Evolutionary conservation across 768 basidiomycete species (phyloP).

Genomic region (Termitomyces sp.): DNA sequence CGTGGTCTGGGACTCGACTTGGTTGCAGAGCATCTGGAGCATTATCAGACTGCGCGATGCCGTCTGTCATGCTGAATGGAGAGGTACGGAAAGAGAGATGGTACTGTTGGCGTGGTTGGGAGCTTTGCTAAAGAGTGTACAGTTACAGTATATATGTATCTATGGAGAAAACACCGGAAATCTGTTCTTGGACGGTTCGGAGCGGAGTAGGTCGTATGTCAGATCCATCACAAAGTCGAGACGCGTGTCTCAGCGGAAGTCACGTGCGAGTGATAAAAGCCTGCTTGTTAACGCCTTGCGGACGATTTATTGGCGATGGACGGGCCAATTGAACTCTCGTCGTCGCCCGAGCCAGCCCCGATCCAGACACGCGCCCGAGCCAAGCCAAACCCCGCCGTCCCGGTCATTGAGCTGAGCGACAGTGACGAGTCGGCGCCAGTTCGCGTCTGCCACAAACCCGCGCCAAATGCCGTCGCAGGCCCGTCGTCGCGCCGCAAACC

Average conservation of each 20-base stretch:
- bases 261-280: neutral
- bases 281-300: neutral
- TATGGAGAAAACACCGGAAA: no score
- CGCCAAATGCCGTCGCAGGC: conserved; percentile 2
- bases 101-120: no score
- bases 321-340: conserved; percentile 7
- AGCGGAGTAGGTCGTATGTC: no score
- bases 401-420: conserved; percentile 48
- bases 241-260: neutral
- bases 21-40: neutral
- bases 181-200: no score
- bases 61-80: neutral
- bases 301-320: neutral
- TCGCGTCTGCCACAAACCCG: neutral
- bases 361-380: neutral
- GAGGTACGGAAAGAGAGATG: no score
- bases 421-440: conserved; percentile 31
- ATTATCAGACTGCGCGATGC: neutral
- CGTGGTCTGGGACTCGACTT: neutral
- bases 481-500: conserved; percentile 11
- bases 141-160: no score
- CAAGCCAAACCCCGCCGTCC: neutral
- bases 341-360: conserved; percentile 12
- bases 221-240: no score
- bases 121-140: no score